Evolutionary conservation across 306 rosid species (phyloP), one percentile per base, ranked within the genome.

Genomic region (Begonia loranthoides): DNA sequence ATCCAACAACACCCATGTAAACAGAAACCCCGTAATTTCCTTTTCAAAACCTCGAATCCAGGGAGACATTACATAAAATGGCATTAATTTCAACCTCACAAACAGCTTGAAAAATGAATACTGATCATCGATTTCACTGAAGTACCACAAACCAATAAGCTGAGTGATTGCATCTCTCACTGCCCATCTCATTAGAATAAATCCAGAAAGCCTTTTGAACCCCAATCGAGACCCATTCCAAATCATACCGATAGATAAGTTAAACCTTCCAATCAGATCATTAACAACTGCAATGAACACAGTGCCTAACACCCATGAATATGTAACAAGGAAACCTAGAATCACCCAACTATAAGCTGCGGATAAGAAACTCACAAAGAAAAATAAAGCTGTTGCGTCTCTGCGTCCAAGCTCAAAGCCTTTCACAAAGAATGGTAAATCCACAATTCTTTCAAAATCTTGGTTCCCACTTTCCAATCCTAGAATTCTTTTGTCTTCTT

Each of bases 111-210:
- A 87, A 46, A 92, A 87, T 4, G 99, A 87, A 63, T 87, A 87
- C 66, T 92, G 99, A 59, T 92, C 99, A 59, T 87, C 93, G 16
- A 92, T 87, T 52, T 92, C 96, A 13, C 94, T 87, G 41, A 92
- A 92, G 66, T 87, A 92, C 99, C 99, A 92, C 54, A 87, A 62
- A 0, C 99, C 99, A 3, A 92, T 71, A 60, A 92, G 79, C 80
- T 92, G 99, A 39, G 99, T 92, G 57, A 92, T 63, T 5, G 99
- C 99, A 17, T 92, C 99, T 70, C 99, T 73, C 61, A 92, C 89
- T 9, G 99, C 99, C 99, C 99, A 92, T 49, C 89, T 75, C 92
- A 83, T 79, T 41, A 92, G 62, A 66, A 92, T 81, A 68, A 92
- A 87, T 39, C 96, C 96, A 10, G 96, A 80, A 21, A 92, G 90